phyloP scores from a whole-genome alignment of 2,329 filamentous ascomycete species.

The Hymenoscyphus salicellus region DNA sequence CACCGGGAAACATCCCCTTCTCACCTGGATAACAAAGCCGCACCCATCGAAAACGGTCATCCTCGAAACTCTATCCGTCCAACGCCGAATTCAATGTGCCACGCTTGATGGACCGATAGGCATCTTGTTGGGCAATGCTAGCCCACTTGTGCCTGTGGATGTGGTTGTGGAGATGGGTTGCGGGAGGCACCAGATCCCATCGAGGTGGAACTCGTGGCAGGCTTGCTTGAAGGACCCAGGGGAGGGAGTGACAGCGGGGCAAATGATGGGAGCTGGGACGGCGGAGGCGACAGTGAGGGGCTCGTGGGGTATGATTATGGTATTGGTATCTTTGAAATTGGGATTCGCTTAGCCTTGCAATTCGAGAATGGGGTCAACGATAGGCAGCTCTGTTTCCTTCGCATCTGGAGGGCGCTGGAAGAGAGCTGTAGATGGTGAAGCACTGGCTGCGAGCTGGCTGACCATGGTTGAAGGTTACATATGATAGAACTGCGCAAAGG shows the following conservation, averaged over 20 bases:
- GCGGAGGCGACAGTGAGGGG: background rate
- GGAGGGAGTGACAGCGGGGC: background rate
- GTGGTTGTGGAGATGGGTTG: background rate
- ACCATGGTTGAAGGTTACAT: background rate
- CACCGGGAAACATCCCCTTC: slow-evolving; percentile 13
- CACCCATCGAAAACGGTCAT: background rate
- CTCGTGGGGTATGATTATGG: background rate
- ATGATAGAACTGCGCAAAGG: background rate
- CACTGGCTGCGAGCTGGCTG: background rate
- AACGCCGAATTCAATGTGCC: background rate
- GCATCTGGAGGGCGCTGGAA: no score
- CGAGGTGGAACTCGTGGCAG: background rate
- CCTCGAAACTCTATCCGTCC: background rate
- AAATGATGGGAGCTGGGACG: background rate
- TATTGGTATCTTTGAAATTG: background rate
- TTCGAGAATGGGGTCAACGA: no score
- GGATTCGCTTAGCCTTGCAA: background rate
- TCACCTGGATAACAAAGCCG: slow-evolving; percentile 5
- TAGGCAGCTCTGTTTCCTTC: no score
- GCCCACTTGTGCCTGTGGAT: background rate
- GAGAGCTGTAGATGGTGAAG: background rate
- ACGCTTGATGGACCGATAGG: background rate
- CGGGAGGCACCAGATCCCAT: background rate
- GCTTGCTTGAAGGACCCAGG: background rate
- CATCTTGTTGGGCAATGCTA: background rate